Evolutionary conservation across 202 grass and related monocot genomes (phyloP), one percentile per base, ranked within the genome.

Genomic region (Setaria viridis): DNA sequence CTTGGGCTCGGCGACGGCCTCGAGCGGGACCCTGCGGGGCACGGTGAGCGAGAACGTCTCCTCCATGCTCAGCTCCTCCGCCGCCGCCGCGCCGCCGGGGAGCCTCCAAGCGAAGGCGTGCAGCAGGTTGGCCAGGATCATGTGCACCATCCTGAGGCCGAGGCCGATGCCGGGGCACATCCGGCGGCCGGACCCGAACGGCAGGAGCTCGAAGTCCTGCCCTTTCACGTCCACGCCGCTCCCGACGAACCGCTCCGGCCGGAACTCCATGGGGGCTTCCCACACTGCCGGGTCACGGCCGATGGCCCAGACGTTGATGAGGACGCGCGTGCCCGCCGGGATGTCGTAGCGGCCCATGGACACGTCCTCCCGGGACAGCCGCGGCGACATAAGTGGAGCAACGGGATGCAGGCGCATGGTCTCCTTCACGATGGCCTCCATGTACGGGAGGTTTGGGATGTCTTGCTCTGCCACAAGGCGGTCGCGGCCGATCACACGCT

Each of bases 201-300:
- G 76, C 25, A 79, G 59, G 59, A 79, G 76, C 76, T 49, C 42
- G 1, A 64, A 4, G 76, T 79, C 25, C 42, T 34, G 76, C 1
- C 59, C 59, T 5, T 34, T 78, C 21, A 78, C 58, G 21, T 63
- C 58, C 67, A 81, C 85, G 46, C 90, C 81, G 25, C 67, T 75
- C 16, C 91, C 87, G 33, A 79, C 66, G 54, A 88, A 88, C 15
- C 90, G 85, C 42, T 82, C 88, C 11, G 91, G 90, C 33, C 73
- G 90, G 77, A 90, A 88, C 30, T 88, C 91, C 2, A 85, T 81
- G 45, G 88, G 88, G 11, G 87, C 88, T 9, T 90, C 91, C 35
- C 88, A 93, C 48, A 74, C 90, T 3, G 43, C 65, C 12, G 82
- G 85, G 13, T 66, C 15, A 9, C 59, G 59, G 59, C 21, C 25